phyloP scores from a whole-genome alignment of 2,329 filamentous ascomycete species.

The Hymenoscyphus fructigenus region DNA sequence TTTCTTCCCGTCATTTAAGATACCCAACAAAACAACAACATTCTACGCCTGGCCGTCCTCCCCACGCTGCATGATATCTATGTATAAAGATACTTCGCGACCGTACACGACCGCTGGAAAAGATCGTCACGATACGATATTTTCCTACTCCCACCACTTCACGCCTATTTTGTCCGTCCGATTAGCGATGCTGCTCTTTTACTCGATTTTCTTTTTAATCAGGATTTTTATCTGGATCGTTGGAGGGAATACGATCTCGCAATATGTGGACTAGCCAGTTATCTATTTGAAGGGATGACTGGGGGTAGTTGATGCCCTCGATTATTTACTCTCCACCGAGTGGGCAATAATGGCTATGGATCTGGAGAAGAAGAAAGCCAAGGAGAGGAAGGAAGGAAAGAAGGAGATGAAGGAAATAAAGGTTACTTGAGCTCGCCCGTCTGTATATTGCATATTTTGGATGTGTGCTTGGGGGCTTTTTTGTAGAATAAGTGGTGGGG shows the following conservation, averaged over 20 bases:
- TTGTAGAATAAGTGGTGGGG: neutral
- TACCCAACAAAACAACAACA: slow-evolving; percentile 14
- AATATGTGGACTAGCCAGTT: neutral
- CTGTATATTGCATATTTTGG: slow-evolving; percentile 2
- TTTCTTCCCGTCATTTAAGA: slow-evolving; percentile 10
- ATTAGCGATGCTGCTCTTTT: slow-evolving; percentile 25
- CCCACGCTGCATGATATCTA: slow-evolving; percentile 2
- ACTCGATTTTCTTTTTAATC: neutral
- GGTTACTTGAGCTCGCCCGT: neutral
- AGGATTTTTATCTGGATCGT: neutral
- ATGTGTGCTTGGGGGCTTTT: neutral
- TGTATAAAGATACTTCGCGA: slow-evolving; percentile 6
- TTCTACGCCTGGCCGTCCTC: slow-evolving; percentile 7
- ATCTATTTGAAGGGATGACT: neutral
- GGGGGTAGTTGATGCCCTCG: neutral
- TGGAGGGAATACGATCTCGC: neutral
- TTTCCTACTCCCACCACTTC: neutral
- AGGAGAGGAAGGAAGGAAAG: neutral
- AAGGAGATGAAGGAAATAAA: neutral
- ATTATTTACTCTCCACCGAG: neutral
- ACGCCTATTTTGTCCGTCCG: slow-evolving; percentile 15
- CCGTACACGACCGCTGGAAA: slow-evolving; percentile 6
- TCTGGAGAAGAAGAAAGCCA: neutral
- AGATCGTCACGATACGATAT: slow-evolving; percentile 8
- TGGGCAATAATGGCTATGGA: neutral